These are phyloP conservation scores for Setaria viridis DNA, from an alignment of 202 grass and related monocot genomes.

Conservation along the genomic window DNA sequence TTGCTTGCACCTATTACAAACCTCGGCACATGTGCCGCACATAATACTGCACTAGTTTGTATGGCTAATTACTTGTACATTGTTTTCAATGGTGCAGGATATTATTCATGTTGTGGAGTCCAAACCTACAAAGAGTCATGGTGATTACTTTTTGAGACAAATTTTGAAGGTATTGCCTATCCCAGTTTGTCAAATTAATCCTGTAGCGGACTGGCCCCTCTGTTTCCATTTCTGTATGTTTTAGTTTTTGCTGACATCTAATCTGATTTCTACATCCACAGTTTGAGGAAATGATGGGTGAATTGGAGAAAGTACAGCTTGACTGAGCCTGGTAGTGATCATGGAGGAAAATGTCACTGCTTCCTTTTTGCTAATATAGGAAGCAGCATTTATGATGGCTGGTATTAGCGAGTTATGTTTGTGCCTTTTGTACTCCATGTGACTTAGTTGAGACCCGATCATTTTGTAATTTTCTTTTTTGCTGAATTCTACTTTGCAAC, in stretches of 20 bases:
- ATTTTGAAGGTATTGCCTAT: slow-evolving; percentile 67
- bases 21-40: background rate
- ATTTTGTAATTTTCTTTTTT: slow-evolving; percentile 3
- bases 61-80: background rate
- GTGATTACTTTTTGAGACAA: slow-evolving; percentile 83
- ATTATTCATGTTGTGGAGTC: slow-evolving; percentile 70
- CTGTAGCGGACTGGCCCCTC: background rate
- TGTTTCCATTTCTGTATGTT: background rate
- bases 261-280: slow-evolving; percentile 42
- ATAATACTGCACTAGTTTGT: background rate
- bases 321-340: slow-evolving; percentile 60
- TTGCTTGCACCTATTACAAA: background rate
- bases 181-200: slow-evolving; percentile 4
- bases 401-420: slow-evolving; percentile 19
- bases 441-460: background rate
- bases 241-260: background rate
- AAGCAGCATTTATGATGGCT: slow-evolving; percentile 27
- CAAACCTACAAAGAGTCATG: slow-evolving; percentile 62
- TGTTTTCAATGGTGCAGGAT: slow-evolving; percentile 51
- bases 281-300: slow-evolving; percentile 93
- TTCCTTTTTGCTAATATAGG: slow-evolving; percentile 27
- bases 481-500: background rate
- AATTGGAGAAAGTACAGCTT: slow-evolving; percentile 89
- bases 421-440: slow-evolving; percentile 40
- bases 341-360: slow-evolving; percentile 10